Evolutionary conservation across 2,329 filamentous ascomycete genomes (phyloP), one percentile per base, ranked within the genome.

Genomic region (Hirsutella minnesotensis): DNA sequence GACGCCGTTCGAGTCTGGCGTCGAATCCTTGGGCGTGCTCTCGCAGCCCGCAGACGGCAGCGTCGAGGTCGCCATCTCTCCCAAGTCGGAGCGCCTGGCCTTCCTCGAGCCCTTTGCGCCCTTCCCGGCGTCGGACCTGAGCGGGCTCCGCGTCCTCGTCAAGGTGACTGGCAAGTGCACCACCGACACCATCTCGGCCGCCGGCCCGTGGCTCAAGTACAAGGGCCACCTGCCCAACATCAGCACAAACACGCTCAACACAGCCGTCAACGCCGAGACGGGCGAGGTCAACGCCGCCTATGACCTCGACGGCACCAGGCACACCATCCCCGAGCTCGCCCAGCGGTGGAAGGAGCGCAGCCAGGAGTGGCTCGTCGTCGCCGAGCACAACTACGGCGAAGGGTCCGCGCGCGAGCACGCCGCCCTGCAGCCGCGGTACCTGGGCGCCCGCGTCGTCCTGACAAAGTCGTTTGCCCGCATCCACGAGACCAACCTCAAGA

Each of bases 141-240:
- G 73, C 35, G 80, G 77, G 22, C 77, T 98, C 39, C 81, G 81
- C 41, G 88, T 98, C 16, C 81, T 98, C 15, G 90, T 94, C 72
- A 96, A 96, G 69, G 84, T 96, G 50, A 84, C 89, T 49, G 92
- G 92, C 50, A 95, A 98, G 69, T 98, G 92, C 73, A 98, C 92
- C 44, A 98, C 92, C 36, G 92, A 98, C 66, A 96, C 92, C 54
- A 98, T 98, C 65, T 96, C 89, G 31, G 90, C 90, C 29, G 90
- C 90, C 1, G 90, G 90, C 5, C 90, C 90, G 15, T 96, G 90
- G 90, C 78, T 98, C 53, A 96, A 96, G 68, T 98, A 96, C 79
- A 96, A 96, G 73, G 92, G 92, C 49, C 92, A 98, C 65, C 78
- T 98, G 49, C 87, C 92, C 62, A 98, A 98, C 72, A 98, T 98